Evolutionary conservation across 1,284 basidiomycete genomes (phyloP).

Genomic region (Pseudozyma tsukubaensis): DNA sequence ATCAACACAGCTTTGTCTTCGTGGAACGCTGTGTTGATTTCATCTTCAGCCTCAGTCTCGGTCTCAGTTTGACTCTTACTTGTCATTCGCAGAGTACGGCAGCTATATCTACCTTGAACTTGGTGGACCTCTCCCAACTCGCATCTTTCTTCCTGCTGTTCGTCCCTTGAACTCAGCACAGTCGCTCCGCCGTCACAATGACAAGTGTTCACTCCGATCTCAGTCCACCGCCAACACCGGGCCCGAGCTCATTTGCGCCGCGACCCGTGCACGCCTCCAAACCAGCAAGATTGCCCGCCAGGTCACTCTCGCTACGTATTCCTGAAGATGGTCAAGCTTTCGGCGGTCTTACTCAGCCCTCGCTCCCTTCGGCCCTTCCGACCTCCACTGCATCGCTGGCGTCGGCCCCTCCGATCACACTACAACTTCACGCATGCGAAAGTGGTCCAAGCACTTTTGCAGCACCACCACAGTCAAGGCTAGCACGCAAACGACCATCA

Average conservation of each 20-base stretch:
- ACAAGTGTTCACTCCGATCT: conserved; percentile 8
- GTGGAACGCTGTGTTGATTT: conserved; percentile 2
- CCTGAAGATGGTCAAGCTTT: conserved; percentile 40
- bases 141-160: background rate
- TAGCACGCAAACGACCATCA: conserved; percentile 45
- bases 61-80: too few relatives aligned
- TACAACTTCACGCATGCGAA: conserved; percentile 13
- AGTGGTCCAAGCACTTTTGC: conserved; percentile 19
- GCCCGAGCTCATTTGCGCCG: conserved; percentile 45
- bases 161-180: background rate
- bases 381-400: conserved; percentile 4
- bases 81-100: too few relatives aligned
- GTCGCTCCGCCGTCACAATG: conserved; percentile 10
- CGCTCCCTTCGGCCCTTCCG: conserved; percentile 11
- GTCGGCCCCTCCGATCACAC: conserved; percentile 14
- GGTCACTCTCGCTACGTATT: conserved; percentile 40
- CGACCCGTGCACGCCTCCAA: conserved; percentile 9
- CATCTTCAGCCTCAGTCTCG: conserved; percentile 3
- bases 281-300: conserved; percentile 11
- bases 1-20: background rate
- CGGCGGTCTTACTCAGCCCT: conserved; percentile 33
- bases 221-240: conserved; percentile 44
- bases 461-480: conserved; percentile 14
- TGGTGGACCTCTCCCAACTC: background rate
- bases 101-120: conserved; percentile 11